Evolutionary conservation across 75 land plant genomes (phyloP).

Genomic region (Azolla pinnata): DNA sequence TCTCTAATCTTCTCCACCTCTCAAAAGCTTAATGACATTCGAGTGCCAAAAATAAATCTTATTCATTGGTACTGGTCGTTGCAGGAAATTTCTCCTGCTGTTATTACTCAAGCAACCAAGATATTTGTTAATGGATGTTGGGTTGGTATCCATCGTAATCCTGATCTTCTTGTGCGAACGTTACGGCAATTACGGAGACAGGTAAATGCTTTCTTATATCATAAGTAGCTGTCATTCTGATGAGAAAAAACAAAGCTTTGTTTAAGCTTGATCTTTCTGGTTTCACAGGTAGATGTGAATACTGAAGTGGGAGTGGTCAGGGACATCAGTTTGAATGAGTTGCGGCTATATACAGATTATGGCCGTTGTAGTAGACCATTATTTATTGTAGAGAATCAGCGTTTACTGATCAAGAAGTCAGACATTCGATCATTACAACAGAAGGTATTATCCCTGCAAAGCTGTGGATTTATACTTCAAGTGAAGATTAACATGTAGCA

Average conservation of each 20-base stretch:
- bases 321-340: slow-evolving; percentile 81
- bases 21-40: neutral
- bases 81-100: slow-evolving; percentile 98
- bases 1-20: neutral
- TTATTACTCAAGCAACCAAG: slow-evolving; percentile 91
- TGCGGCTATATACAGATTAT: slow-evolving; percentile 95
- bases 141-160: slow-evolving; percentile 99
- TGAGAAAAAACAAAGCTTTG: no score
- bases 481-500: no score
- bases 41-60: no score
- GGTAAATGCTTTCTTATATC: no score
- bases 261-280: neutral
- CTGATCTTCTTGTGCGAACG: slow-evolving; percentile 87
- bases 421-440: slow-evolving; percentile 73
- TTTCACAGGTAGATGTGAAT: slow-evolving; percentile 89
- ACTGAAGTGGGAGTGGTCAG: slow-evolving; percentile 98
- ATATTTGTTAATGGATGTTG: slow-evolving; percentile 99
- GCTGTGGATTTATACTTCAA: no score
- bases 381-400: slow-evolving; percentile 94
- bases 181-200: slow-evolving; percentile 77
- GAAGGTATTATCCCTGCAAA: slow-evolving; percentile 37
- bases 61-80: neutral
- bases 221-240: no score
- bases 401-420: slow-evolving; percentile 75
- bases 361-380: slow-evolving; percentile 98